phyloP scores from a whole-genome alignment of 2,329 filamentous ascomycete species.

The Aspergillus proliferans region DNA sequence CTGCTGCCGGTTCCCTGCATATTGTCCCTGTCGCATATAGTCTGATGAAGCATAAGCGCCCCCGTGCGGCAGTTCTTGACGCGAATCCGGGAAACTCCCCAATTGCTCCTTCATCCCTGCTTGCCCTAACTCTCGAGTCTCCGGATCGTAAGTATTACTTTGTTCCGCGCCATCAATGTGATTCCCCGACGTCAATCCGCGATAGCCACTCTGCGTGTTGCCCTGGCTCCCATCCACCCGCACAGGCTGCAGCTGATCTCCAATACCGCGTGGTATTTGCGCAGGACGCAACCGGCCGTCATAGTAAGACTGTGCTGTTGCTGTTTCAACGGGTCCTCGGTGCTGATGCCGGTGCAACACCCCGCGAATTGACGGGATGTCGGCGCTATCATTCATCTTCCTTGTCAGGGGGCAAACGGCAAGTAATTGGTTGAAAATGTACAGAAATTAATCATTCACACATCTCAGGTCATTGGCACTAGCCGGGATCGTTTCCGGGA shows the following conservation, averaged over 20 bases:
- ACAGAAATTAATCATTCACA: not conserved
- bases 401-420: not conserved
- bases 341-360: not conserved
- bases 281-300: not conserved
- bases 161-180: slow-evolving; percentile 13
- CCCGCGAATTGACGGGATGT: not conserved
- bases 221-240: slow-evolving; percentile 11
- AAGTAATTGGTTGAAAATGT: not conserved
- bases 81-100: not conserved
- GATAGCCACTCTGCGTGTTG: slow-evolving; percentile 3
- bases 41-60: too few relatives aligned
- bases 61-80: not conserved
- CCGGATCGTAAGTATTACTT: slow-evolving; percentile 5
- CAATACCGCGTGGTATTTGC: slow-evolving; percentile 3
- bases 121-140: not conserved
- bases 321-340: not conserved
- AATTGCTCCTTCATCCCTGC: not conserved
- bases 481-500: not conserved
- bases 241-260: slow-evolving; percentile 8
- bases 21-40: too few relatives aligned
- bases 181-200: slow-evolving; percentile 1
- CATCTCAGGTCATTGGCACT: not conserved
- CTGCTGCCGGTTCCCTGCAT: not conserved
- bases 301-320: not conserved
- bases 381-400: not conserved